A percentile compares a stretch with the other conserved stretches of the same genome.
Conservation (phyloP, 257 asterid species). For the Verbascum thapsus region DNA sequence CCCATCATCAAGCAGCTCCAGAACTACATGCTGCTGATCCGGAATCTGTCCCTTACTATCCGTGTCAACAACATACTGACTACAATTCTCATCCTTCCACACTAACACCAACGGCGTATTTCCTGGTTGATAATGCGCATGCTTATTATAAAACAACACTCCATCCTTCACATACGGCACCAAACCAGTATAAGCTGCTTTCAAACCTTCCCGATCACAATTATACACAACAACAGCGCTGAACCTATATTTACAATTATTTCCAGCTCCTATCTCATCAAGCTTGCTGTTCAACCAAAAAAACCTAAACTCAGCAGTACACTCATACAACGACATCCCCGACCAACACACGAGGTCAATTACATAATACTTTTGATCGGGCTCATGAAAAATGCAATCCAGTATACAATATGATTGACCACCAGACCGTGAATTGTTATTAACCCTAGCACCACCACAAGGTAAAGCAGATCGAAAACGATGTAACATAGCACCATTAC, state of each 20-base stretch:
- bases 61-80: conserved; percentile 87
- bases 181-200: conserved; percentile 65
- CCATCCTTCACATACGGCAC: conserved; percentile 86
- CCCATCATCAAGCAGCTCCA: conserved; percentile 85
- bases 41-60: conserved; percentile 86
- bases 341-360: conserved; percentile 95
- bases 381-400: conserved; percentile 94
- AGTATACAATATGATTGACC: conserved; percentile 91
- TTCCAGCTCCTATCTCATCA: conserved; percentile 72
- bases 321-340: conserved; percentile 82
- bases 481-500: conserved; percentile 84
- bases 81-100: conserved; percentile 92
- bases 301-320: conserved; percentile 89
- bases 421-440: too few relatives aligned
- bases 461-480: conserved; percentile 94
- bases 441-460: conserved; percentile 67
- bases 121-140: conserved; percentile 92
- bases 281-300: conserved; percentile 92
- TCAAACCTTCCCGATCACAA: conserved; percentile 74
- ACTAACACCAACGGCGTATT: conserved; percentile 86
- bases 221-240: conserved; percentile 54
- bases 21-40: conserved; percentile 79
- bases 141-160: conserved; percentile 81
- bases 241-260: conserved; percentile 66
- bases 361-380: conserved; percentile 82